Conservation (phyloP, 176 grass and related monocot species). For the Paspalum vaginatum region DNA sequence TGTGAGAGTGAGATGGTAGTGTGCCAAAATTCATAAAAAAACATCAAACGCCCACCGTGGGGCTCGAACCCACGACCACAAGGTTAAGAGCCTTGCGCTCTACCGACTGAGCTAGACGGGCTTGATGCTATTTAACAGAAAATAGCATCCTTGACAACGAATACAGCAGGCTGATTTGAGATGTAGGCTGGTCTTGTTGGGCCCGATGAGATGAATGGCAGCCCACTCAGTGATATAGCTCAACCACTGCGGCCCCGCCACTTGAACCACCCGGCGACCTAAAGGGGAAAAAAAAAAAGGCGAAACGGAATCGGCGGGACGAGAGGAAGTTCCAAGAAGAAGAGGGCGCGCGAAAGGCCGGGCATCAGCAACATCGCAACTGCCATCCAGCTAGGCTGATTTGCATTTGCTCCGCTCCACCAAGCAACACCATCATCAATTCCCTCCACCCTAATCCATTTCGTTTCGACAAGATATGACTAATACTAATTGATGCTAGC, state of each 20-base stretch:
- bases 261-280: neutral
- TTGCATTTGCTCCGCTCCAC: slow-evolving; percentile 16
- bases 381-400: slow-evolving; percentile 34
- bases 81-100: slow-evolving; percentile 49
- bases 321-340: neutral
- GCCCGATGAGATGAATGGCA: neutral
- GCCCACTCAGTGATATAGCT: neutral
- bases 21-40: no score
- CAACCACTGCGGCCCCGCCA: slow-evolving; percentile 1
- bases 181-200: neutral
- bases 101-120: slow-evolving; percentile 17
- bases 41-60: slow-evolving; percentile 48
- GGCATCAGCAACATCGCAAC: slow-evolving; percentile 23
- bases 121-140: neutral
- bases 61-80: slow-evolving; percentile 72
- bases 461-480: neutral
- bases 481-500: no score
- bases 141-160: no score
- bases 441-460: neutral
- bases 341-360: neutral
- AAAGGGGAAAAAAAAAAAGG: neutral
- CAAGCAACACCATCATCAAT: neutral
- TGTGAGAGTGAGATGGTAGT: no score
- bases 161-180: no score
- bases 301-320: neutral